Evolutionary conservation across 2,329 filamentous ascomycete genomes (phyloP), one percentile per base, ranked within the genome.

Genomic region (Claviceps pusilla): DNA sequence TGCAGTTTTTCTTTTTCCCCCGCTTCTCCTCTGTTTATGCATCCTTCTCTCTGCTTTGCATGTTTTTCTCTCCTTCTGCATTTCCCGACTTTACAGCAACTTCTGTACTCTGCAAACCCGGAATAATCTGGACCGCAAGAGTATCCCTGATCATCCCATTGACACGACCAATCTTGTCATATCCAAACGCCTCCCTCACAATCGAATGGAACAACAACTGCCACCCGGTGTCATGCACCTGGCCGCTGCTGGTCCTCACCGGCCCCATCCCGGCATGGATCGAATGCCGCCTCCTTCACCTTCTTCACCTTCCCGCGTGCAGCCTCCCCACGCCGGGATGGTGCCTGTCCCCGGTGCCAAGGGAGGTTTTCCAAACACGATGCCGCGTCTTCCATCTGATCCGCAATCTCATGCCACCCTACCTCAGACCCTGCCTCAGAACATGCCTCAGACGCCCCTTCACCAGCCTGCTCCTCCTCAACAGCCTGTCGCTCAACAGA

Each of bases 201-300:
- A 31, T 31, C 28, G 12, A 7, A 43, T 53, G 53, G 51, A 51
- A 24, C 41, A 28, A 10, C 39, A 42, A 29, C 42, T 51, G 11
- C 48, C 53, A 14, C 43, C 48, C 19, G 51, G 51, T 16, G 53
- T 37, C 10, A 49, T 53, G 28, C 50, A 48, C 14, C 51, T 43
- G 35, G 48, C 41, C 19, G 39, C 29, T 11, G 24, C 37, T 19
- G 54, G 37, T 7, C 50, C 47, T 50, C 53, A 48, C 14, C 50
- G 50, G 43, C 54, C 42, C 39, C 50, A 48, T 24, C 29, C 33
- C 14, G 49, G 49, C 16, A 42, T 54, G 37, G 47, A 54, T 31
- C 35, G 45, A 12, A 43, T 35, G 10, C 53, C 48, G 47, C 49
- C 52, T 35, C 46, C 39, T n/a, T 41, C 39, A 16, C 14, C 39